Evolutionary conservation across 345 rosid genomes (phyloP).

Genomic region (Sisymbrium altissimum): DNA sequence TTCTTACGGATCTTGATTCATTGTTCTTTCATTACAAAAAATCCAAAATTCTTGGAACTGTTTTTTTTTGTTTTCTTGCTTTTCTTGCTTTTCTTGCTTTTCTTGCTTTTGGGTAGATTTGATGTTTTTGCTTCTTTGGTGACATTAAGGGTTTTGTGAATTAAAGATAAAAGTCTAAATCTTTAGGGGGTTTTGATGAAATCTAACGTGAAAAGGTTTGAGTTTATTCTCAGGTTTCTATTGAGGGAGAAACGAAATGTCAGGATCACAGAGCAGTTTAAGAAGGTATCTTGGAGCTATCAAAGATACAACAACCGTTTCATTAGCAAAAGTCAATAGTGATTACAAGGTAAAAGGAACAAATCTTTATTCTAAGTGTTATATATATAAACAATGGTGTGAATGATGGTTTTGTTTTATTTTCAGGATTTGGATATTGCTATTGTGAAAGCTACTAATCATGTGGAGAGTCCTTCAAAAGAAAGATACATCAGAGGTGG

Average conservation of each 20-base stretch:
- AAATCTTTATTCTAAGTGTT: too few relatives aligned
- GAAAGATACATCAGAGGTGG: conserved; percentile 84
- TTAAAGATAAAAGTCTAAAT: neutral
- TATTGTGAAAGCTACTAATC: conserved; percentile 94
- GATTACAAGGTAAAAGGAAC: conserved; percentile 72
- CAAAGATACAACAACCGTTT: conserved; percentile 95
- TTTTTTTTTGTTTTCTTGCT: neutral
- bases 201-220: neutral
- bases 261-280: conserved; percentile 81
- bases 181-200: neutral
- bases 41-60: neutral
- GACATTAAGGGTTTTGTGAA: conserved; percentile 25
- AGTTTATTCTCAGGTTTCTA: conserved; percentile 13
- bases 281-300: conserved; percentile 95
- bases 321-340: conserved; percentile 96
- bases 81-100: neutral
- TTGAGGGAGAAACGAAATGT: conserved; percentile 48
- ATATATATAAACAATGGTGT: too few relatives aligned
- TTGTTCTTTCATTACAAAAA: neutral
- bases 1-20: conserved; percentile 11
- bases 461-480: conserved; percentile 85
- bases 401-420: neutral
- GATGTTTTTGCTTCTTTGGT: neutral
- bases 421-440: conserved; percentile 92
- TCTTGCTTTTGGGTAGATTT: neutral